Evolutionary conservation across 345 rosid genomes (phyloP), one percentile per base, ranked within the genome.

Genomic region (Gossypium australe): DNA sequence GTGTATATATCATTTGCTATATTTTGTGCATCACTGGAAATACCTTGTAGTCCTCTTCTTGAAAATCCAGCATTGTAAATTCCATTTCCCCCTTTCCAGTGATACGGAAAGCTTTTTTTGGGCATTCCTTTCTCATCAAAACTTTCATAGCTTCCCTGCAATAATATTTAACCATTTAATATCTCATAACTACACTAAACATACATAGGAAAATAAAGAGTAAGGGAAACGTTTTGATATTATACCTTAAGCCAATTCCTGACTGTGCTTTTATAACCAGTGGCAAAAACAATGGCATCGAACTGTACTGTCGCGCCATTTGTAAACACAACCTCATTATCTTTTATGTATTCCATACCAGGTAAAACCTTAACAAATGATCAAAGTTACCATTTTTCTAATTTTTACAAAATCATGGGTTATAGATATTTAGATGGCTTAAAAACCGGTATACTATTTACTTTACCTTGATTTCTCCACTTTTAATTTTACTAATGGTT

Each of bases 31-130:
- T 86, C 87, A 44, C 5, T 76, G 8, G 82, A 45, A 20, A 82
- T 80, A 11, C 86, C 83, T 22, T 73, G 57, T 44, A 84, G 69
- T 29, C 86, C 87, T 79, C 51, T 74, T 76, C 80, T 82, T 12
- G 79, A 69, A 59, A 82, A 82, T 2, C 87, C 87, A 48, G 52
- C 79, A 41, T 84, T 38, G n/a, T 84, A 86, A 27, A 86, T 51
- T 7, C 87, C 86, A 27, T 84, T 73, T 14, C 67, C 60, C 22
- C 63, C 14, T 17, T 17, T 70, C 78, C 78, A 79, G 13, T 43
- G 59, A 38, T 67, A 0, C 3, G 74, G 67, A 11, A 44, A 20
- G 3, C 18, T 13, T 59, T n/a, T 8, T 12, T 1, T 45, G 1
- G 82, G 78, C 34, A 75, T 45, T 43, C 79, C 82, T 29, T 71